Evolutionary conservation across 768 basidiomycete species (phyloP).

Genomic region (Pholiota molesta): DNA sequence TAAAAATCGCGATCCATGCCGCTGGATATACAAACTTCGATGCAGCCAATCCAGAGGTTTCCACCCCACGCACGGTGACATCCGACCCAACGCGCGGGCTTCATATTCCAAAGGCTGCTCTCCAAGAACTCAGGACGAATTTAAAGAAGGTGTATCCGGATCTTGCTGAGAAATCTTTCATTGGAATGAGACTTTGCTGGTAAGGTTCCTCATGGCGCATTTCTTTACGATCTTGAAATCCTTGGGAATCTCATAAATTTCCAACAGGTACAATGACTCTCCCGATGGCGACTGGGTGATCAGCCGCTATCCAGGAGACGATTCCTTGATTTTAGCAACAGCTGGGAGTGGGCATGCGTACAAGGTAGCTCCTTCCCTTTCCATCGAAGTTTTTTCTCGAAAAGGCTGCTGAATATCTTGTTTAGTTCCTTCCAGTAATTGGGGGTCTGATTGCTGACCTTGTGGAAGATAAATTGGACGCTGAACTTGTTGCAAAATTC

Average conservation of each 20-base stretch:
- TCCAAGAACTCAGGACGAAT: constrained; percentile 51
- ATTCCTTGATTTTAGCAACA: constrained; percentile 77
- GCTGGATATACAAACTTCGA: constrained; percentile 67
- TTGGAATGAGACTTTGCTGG: constrained; percentile 87
- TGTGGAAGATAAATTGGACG: constrained; percentile 64
- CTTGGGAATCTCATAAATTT: constrained; percentile 5
- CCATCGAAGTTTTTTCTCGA: background rate
- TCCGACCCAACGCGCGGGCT: constrained; percentile 62
- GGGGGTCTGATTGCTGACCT: constrained; percentile 77
- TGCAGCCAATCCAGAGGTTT: constrained; percentile 45
- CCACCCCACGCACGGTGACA: constrained; percentile 75
- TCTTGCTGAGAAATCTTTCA: constrained; percentile 72
- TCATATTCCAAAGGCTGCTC: constrained; percentile 63
- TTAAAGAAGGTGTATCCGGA: constrained; percentile 73
- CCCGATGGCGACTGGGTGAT: constrained; percentile 90
- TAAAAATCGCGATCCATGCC: constrained; percentile 81
- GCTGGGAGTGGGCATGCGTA: constrained; percentile 88
- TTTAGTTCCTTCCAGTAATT: constrained; percentile 84
- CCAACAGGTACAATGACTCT: constrained; percentile 86
- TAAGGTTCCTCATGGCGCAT: constrained; percentile 35
- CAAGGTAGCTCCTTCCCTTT: constrained; percentile 53
- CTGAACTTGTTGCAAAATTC: constrained; percentile 60
- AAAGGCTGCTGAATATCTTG: background rate
- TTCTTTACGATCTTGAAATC: constrained; percentile 2
- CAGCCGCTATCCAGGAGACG: constrained; percentile 62